Base-by-base conservation (phyloP, 495 filamentous ascomycete genomes). In the Amorphotheca resinae region DNA sequence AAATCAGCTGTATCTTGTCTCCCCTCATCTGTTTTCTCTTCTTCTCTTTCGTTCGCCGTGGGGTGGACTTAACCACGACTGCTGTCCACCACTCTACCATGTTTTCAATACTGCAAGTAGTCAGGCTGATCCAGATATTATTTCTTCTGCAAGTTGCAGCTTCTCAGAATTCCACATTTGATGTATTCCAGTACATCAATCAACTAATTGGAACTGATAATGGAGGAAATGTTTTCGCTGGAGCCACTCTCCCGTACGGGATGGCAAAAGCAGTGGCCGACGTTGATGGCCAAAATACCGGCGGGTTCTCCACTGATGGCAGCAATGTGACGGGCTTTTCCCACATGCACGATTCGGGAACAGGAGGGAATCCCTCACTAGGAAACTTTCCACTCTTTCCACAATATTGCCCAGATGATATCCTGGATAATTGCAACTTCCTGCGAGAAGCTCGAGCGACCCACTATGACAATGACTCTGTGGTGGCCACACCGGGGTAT, bases 201-300 rank as follows among this genome's bases (percentile, higher is more conserved):
- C 70, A 68, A 7, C 57, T 77, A 5, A 77, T 77, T 44, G 71
- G 72, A 15, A 74, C 71, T 20, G 64, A 62, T 8, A 71, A 75
- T 48, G 74, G 58, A 55, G 77, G 77, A 8, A 37, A 80, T 64
- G 79, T 84, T 12, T 87, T 87, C 41, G 65, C 81, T 1, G 82
- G 82, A 0, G 81, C 82, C 6, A 79, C 78, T 2, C 53, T 85
- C 38, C 81, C 81, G 0, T 87, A 79, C 54, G 71, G 80, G 28
- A 82, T 87, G 74, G 82, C 77, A 38, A 87, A 87, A 59, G 80
- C 82, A 8, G 79, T 84, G 0, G 76, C 81, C 32, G 83, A 88
- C 54, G 79, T 77, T 6, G 38, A 53, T 20, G 38, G 34, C 16
- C 48, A 45, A 33, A 34, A 34, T 16, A 23, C 41, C 50, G 81